phyloP scores from a whole-genome alignment of 2,329 filamentous ascomycete species.

The Macrophomina tecta region DNA sequence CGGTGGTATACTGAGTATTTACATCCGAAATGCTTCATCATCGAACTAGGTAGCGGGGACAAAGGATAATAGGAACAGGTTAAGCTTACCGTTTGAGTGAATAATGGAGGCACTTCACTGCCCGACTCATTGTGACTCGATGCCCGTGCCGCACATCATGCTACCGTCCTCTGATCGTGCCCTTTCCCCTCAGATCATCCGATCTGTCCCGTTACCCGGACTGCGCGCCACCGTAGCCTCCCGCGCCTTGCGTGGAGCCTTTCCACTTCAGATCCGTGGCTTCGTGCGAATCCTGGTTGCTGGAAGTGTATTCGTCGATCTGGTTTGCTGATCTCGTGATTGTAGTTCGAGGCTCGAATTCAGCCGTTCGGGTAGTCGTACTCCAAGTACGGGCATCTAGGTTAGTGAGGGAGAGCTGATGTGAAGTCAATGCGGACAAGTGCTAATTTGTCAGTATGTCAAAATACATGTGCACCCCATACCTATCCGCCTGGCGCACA shows the following conservation, averaged over 20 bases:
- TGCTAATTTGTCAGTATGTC: constrained; percentile 6
- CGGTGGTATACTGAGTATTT: constrained; percentile 80
- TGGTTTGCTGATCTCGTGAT: not conserved
- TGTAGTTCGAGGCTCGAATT: not conserved
- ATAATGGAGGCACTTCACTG: not conserved
- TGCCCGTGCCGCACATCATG: constrained; percentile 12
- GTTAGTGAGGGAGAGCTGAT: not conserved
- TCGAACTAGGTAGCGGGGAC: constrained; percentile 35
- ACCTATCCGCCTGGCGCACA: constrained; percentile 11
- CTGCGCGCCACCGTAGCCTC: not conserved
- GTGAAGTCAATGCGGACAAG: not conserved
- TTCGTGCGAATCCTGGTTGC: not conserved
- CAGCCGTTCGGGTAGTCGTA: not conserved
- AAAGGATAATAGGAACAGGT: constrained; percentile 7
- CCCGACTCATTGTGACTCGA: constrained; percentile 4
- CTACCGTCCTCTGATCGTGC: constrained; percentile 2
- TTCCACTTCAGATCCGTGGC: not conserved
- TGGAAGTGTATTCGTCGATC: constrained; percentile 1
- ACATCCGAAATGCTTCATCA: constrained; percentile 99
- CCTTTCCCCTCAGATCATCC: not conserved
- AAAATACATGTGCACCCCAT: not conserved
- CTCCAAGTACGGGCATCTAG: not conserved
- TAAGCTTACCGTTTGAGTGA: constrained; percentile 17
- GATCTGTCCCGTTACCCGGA: not conserved
- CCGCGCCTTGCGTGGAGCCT: not conserved